Percentiles rank a stretch among this genome's conserved stretches.
These are phyloP conservation scores for Penicillium sp. DNA, from an alignment of 2,329 filamentous ascomycete species.

Conservation along the genomic window DNA sequence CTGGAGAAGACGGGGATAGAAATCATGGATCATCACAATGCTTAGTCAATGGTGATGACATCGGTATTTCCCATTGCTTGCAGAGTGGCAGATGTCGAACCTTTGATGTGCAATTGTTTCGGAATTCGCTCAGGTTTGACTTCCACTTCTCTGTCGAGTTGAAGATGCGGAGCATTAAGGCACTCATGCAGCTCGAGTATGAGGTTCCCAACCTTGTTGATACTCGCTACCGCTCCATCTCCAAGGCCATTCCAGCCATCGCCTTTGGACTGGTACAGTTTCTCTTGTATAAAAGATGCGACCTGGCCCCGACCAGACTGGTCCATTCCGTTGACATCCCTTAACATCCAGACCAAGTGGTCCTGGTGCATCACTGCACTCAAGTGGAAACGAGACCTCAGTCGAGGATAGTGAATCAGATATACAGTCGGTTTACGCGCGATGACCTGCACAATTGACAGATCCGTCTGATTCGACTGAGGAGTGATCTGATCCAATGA, in stretches of 20 bases:
- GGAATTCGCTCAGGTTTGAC: constrained; percentile 7
- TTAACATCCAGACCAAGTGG: constrained; percentile 39
- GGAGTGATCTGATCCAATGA: constrained; percentile 38
- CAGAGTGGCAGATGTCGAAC: background rate
- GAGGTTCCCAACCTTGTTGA: constrained; percentile 35
- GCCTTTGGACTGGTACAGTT: constrained; percentile 38
- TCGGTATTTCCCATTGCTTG: constrained; percentile 24
- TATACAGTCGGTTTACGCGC: constrained; percentile 39
- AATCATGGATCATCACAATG: background rate
- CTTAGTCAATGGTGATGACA: constrained; percentile 42
- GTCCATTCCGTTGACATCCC: constrained; percentile 25
- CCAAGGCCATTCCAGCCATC: constrained; percentile 44
- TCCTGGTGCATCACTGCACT: constrained; percentile 29
- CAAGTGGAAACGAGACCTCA: constrained; percentile 37
- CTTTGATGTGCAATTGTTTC: background rate
- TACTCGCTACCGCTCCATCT: constrained; percentile 38
- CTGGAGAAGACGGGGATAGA: background rate
- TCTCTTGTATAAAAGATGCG: constrained; percentile 29
- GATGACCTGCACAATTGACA: constrained; percentile 33
- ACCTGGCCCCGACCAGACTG: constrained; percentile 21
- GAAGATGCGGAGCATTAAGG: constrained; percentile 22
- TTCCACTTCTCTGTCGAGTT: constrained; percentile 11
- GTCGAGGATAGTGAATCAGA: constrained; percentile 37
- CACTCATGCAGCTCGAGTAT: constrained; percentile 35
- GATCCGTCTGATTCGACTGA: constrained; percentile 23